Base-by-base conservation (phyloP, 805 yeast species). In the Yarrowia yakushimensis region DNA sequence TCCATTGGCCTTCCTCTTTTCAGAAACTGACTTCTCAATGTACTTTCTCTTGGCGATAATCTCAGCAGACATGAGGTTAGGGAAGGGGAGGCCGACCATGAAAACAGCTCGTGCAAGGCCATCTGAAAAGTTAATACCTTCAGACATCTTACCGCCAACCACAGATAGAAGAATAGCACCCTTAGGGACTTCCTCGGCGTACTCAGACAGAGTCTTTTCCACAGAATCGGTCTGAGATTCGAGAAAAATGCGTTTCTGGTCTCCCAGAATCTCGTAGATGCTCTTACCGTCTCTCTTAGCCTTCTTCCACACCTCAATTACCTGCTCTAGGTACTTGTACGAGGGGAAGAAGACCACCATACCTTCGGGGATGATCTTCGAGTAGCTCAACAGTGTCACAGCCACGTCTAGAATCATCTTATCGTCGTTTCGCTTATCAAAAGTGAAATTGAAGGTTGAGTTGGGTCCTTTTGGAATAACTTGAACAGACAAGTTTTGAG, bases 71-170 rank as follows among this genome's bases (percentile, higher is more conserved):
- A 81, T 82, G 0, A 87, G 81, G 72, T 91, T 93, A 0, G 98
- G 97, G 68, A 81, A 93, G 1, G 98, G 97, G 39, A 93, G 72
- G 0, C 97, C 98, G 12, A 90, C 78, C 87, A 93, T 86, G 1
- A 89, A 76, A 0, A 93, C 92, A 0, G 89, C 91, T 63, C 97
- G 78, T 0, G 97, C 97, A n/a, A 93, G 74, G 39, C 86, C 84
- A 69, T 91, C 93, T 11, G 92, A 82, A 71, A 93, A 92, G 70
- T 92, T 92, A 43, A 92, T 93, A 5, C 98, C 98, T 72, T 92
- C 98, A 0, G 96, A 89, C 75, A 92, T 78, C 69, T 87, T 87
- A 0, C 97, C 98, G 1, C 97, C 97, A 15, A 93, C 96, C 0
- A 93, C 96, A 0, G 97, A 85, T 28, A 93, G 76, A 4, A 92